Evolutionary conservation across 352 stramenopile genomes (phyloP).

Genomic region (Saprolegnia diclina): DNA sequence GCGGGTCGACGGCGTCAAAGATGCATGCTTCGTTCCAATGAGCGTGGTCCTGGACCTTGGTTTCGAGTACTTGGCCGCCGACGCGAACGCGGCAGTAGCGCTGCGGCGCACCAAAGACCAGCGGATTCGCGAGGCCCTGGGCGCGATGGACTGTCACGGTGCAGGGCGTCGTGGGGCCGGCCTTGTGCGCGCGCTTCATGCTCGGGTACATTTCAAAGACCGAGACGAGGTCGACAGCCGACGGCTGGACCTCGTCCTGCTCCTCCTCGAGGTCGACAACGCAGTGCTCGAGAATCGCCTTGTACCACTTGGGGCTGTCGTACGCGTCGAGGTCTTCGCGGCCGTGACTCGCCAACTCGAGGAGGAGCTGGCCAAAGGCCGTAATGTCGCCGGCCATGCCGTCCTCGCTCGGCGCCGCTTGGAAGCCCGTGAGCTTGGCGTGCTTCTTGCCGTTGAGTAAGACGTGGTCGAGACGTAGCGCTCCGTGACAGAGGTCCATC

Average conservation of each 20-base stretch:
- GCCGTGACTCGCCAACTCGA: slow-evolving; percentile 7
- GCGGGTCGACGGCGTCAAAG: slow-evolving; percentile 5
- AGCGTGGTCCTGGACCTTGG: slow-evolving; percentile 1
- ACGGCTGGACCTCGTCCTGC: neutral
- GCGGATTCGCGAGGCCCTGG: slow-evolving; percentile 1
- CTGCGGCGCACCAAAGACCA: slow-evolving; percentile 1
- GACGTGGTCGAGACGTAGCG: neutral
- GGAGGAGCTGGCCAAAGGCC: neutral
- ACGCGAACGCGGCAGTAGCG: slow-evolving; percentile 1
- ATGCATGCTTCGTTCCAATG: slow-evolving; percentile 6
- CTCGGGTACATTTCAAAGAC: slow-evolving; percentile 13
- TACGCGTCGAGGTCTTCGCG: neutral
- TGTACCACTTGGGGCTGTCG: slow-evolving; percentile 8
- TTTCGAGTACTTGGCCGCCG: neutral
- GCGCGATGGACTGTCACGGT: slow-evolving; percentile 5
- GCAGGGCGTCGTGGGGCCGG: neutral
- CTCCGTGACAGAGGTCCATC: neutral
- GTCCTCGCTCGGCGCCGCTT: neutral
- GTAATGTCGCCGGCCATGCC: neutral
- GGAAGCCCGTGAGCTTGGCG: neutral
- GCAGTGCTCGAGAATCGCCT: slow-evolving; percentile 9
- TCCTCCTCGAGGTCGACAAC: slow-evolving; percentile 7
- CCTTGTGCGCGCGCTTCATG: neutral
- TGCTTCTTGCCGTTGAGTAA: slow-evolving; percentile 10
- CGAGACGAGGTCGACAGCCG: slow-evolving; percentile 5